Base-by-base conservation (phyloP, 176 grass and related monocot species). In the Rhipidocladum racemiflorum region DNA sequence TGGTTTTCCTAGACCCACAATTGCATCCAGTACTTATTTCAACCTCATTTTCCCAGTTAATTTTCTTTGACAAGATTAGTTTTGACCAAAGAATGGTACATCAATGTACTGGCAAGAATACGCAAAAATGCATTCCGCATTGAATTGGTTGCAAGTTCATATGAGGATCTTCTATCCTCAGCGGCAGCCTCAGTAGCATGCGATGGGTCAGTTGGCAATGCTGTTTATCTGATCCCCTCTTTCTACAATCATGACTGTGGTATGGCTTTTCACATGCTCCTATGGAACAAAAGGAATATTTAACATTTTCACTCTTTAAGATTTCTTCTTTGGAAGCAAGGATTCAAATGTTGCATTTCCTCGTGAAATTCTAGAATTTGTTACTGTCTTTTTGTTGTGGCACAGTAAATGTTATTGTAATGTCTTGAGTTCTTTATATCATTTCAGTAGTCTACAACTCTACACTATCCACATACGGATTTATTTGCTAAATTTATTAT, bases 241-340 rank as follows among this genome's bases (percentile, higher is more conserved):
- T 95, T 93, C 77, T 98, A 98, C 83, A 98, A 95, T 79, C 92
- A 98, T 85, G 96, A 95, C 68, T 95, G 90, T 4, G 90, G 92
- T 98, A 98, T 29, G 64, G 5, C 44, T 63, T 28, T 84, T 48
- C 27, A 38, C 72, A 24, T n/a, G 11, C 28, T 55, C 35, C 9
- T 83, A 20, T 56, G 20, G 36, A 83, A 83, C 63, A 67, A 57
- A 42, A 79, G n/a, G n/a, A 43, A 53, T 71, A 14, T 61, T 72
- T 64, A 45, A 15, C 6, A 34, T 65, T 55, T 72, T 76, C 7
- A 10, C 3, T 85, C 20, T 29, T n/a, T 83, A 35, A 68, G 21
- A 72, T 77, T 78, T 85, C 14, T 45, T 55, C 13, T 61, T 78
- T 88, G 65, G 24, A 80, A 46, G 8, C 46, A 70, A 73, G 7